Evolutionary conservation across 495 filamentous ascomycete genomes (phyloP).

Genomic region (Bacidia gigantensis): DNA sequence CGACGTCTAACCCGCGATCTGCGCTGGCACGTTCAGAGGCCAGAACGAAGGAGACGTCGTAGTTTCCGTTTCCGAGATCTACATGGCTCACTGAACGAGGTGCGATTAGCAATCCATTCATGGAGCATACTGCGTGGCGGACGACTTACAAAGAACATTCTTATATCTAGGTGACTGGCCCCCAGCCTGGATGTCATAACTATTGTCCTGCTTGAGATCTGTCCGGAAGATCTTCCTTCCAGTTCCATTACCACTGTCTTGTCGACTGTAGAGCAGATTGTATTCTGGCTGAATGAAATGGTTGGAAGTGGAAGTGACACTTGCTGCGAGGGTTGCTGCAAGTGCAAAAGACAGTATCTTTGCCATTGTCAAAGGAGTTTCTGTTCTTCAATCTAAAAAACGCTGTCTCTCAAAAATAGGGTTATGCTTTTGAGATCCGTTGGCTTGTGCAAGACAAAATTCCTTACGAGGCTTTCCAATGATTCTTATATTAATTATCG

Average conservation of each 20-base stretch:
- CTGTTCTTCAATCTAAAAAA: too few species aligned
- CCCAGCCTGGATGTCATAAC: background rate
- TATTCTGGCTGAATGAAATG: background rate
- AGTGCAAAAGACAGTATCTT: background rate
- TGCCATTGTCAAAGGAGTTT: too few species aligned
- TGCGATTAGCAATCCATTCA: background rate
- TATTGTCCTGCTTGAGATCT: constrained; percentile 1
- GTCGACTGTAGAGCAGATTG: background rate
- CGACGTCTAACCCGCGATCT: background rate
- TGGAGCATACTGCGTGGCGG: background rate
- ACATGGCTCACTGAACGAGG: background rate
- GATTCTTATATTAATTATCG: too few species aligned
- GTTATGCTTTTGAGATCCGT: too few species aligned
- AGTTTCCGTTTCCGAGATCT: background rate
- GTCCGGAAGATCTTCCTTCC: background rate
- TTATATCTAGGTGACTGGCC: background rate
- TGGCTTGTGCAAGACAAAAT: too few species aligned
- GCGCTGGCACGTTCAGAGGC: background rate
- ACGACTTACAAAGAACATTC: background rate
- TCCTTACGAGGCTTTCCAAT: too few species aligned
- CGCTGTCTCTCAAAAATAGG: too few species aligned
- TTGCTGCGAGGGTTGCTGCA: background rate
- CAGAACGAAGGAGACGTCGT: background rate
- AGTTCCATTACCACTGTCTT: background rate
- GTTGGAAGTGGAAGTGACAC: background rate